Evolutionary conservation across 148 eudicot species (phyloP), one percentile per base, ranked within the genome.

Genomic region (Camellia japonica): DNA sequence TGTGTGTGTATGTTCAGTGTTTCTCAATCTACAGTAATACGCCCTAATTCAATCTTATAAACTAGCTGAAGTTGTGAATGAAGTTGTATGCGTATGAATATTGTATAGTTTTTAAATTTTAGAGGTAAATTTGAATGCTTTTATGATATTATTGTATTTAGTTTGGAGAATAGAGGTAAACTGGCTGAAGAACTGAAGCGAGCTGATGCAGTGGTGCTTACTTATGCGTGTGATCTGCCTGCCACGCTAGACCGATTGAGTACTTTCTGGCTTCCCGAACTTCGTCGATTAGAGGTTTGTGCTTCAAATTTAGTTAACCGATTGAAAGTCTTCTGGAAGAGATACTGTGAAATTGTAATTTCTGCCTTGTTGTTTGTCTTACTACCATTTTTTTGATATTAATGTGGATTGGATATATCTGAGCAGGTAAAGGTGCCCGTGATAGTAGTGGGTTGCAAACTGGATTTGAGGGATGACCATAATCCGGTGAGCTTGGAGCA

Each of bases 401-500:
- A 51, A 64, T 38, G 49, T n/a, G 71, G 55, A 55, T 56, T 67
- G 15, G 56, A 55, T 73, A 38, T 80, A 54, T 67, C n/a, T 83
- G 84, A 43, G 82, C 89, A 95, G 98, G 92, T 92, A 69, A 95
- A 63, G 78, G 97, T 93, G 71, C 99, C n/a, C 3, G 97, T 95
- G 73, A 91, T 95, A 87, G 99, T 95, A 78, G 97, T 90, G 77
- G 99, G 99, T 68, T 95, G 99, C 83, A 95, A 92, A 87, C 87
- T 95, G 84, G 99, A 95, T 85, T 80, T 89, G 85, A 91, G 97
- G n/a, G 95, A 89, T 79, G 98, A 95, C 19, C 90, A 89, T 42
- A 90, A 91, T 52, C 87, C 91, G 77, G 81, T 89, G 78, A 93
- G 88, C 79, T 67, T 95, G 80, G 97, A 93, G 87, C 97, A 91